Evolutionary conservation across 331 rosid genomes (phyloP).

Genomic region (Cydonia oblonga): DNA sequence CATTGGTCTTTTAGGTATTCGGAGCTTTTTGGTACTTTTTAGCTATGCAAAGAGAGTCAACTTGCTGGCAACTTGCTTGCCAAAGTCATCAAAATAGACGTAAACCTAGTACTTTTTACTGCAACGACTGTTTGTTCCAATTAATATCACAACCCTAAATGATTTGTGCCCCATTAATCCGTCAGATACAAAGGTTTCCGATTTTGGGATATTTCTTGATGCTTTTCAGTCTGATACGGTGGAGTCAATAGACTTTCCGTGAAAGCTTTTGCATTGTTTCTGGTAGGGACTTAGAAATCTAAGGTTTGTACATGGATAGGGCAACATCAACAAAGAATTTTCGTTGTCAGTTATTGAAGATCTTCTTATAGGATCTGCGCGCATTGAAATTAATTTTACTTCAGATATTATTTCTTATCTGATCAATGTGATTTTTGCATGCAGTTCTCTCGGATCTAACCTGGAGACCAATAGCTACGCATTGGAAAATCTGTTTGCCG

Average conservation of each 20-base stretch:
- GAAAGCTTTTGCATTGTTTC: background rate
- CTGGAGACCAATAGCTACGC: background rate
- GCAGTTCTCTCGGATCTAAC: background rate
- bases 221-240: background rate
- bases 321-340: background rate
- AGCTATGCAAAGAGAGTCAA: background rate
- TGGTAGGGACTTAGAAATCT: background rate
- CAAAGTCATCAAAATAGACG: background rate
- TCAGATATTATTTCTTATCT: background rate
- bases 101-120: background rate
- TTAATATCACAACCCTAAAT: background rate
- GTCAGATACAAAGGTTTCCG: background rate
- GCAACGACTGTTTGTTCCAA: background rate
- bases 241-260: background rate
- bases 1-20: background rate
- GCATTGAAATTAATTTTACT: background rate
- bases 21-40: background rate
- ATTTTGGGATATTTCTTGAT: conserved; percentile 1
- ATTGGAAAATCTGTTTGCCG: background rate
- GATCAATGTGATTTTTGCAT: background rate
- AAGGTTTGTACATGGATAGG: background rate
- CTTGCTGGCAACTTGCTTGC: background rate
- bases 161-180: background rate
- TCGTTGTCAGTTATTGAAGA: background rate
- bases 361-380: background rate